Base-by-base conservation (phyloP, 345 rosid species). In the Gynandropsis gynandra region DNA sequence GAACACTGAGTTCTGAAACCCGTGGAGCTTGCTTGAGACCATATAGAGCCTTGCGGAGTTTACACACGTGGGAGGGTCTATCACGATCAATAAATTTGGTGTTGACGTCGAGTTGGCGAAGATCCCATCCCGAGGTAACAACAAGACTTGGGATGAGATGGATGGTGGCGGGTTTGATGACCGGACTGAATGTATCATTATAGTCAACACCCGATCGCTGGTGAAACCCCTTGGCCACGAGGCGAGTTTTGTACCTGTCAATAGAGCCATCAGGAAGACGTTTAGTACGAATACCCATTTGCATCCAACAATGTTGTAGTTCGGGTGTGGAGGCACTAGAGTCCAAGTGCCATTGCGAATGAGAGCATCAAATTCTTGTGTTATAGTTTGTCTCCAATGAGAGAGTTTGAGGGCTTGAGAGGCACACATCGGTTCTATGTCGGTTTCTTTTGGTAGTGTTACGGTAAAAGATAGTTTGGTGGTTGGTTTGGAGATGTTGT, bases 21-120 rank as follows among this genome's bases (percentile, higher is more conserved):
- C n/a, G 21, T n/a, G 48, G 48, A 4, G 48, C 48, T 44, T 44
- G 48, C 16, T 44, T 44, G 2, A 44, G n/a, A 17, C 48, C 29
- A 17, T 44, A 44, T 10, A 44, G 4, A 1, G 24, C 18, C 8
- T 44, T 44, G 21, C n/a, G 24, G 1, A 44, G 21, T 1, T 13
- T 14, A 8, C 48, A 44, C 1, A 44, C 48, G 8, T 10, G 15
- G 1, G 24, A 1, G 1, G 21, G 24, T 1, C 8, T 16, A 3
- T 44, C 48, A 4, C 4, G 9, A 16, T 20, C 29, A 16, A 44
- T 11, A 16, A 20, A 43, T 1, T 21, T 21, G 10, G 3, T 8
- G n/a, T 35, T 35, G 11, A 35, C 1, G 8, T 35, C n/a, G 9
- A 35, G 38, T 35, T 35, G 38, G n/a, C n/a, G 38, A 8, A 35